phyloP scores from a whole-genome alignment of 2,329 filamentous ascomycete species.

The Dactylella cylindrospora region DNA sequence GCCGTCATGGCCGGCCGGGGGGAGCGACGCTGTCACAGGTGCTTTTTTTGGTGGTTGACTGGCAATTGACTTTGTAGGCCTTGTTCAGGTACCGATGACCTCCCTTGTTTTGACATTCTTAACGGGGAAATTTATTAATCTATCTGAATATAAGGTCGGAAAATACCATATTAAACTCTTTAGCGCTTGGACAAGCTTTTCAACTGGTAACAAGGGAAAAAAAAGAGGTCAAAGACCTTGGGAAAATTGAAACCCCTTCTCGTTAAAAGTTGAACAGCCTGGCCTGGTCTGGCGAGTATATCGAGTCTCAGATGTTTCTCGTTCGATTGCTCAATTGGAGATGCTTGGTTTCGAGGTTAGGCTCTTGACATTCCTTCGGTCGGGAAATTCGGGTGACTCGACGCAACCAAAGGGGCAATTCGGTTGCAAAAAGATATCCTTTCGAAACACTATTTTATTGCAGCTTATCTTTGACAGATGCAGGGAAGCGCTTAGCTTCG shows the following conservation, averaged over 20 bases:
- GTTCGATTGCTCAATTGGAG: slow-evolving; percentile 28
- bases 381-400: slow-evolving; percentile 39
- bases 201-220: slow-evolving; percentile 35
- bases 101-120: slow-evolving; percentile 30
- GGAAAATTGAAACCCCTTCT: neutral
- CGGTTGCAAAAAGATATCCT: slow-evolving; percentile 36
- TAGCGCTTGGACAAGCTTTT: slow-evolving; percentile 30
- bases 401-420: slow-evolving; percentile 19
- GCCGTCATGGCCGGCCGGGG: neutral
- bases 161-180: slow-evolving; percentile 42
- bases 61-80: slow-evolving; percentile 15
- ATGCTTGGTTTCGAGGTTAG: no score
- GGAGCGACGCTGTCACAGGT: no score
- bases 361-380: slow-evolving; percentile 17
- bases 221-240: slow-evolving; percentile 9
- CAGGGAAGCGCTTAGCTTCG: neutral
- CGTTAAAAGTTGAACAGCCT: slow-evolving; percentile 12
- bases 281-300: slow-evolving; percentile 13
- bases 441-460: slow-evolving; percentile 32
- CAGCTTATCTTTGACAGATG: slow-evolving; percentile 24
- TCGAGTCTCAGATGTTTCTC: slow-evolving; percentile 8
- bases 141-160: slow-evolving; percentile 45
- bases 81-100: slow-evolving; percentile 18
- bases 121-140: slow-evolving; percentile 40
- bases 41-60: no score